Percentiles rank a stretch among this genome's conserved stretches.
Evolutionary conservation across 169 alveolate species (phyloP).

Genomic region (Eimeria zaria): DNA sequence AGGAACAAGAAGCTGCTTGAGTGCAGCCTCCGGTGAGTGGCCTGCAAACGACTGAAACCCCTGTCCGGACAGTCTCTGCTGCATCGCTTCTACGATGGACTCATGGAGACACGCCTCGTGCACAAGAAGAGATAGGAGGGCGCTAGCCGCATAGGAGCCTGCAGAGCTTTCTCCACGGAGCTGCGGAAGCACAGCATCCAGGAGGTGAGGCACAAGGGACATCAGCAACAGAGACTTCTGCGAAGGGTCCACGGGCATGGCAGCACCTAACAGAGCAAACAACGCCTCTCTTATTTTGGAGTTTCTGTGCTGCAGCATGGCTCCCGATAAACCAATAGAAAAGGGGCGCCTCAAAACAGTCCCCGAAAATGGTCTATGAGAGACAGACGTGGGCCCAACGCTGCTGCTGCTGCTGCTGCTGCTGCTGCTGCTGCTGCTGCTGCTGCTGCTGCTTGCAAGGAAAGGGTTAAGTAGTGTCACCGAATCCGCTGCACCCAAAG

Average conservation of each 20-base stretch:
- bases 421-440: conserved; percentile 21
- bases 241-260: conserved; percentile 49
- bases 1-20: conserved; percentile 11
- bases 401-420: conserved; percentile 1
- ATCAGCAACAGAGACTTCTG: conserved; percentile 12
- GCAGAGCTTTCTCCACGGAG: conserved; percentile 30
- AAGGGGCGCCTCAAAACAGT: conserved; percentile 38
- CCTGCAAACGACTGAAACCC: neutral
- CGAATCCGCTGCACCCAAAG: conserved; percentile 58
- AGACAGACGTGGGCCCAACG: neutral
- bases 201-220: conserved; percentile 66
- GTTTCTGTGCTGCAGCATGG: neutral
- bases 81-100: conserved; percentile 24
- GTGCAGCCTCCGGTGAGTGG: conserved; percentile 21
- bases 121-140: conserved; percentile 32
- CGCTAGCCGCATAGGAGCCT: conserved; percentile 4
- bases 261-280: conserved; percentile 47
- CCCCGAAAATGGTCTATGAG: conserved; percentile 8
- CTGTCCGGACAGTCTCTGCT: conserved; percentile 40
- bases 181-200: conserved; percentile 67
- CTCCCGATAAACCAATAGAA: conserved; percentile 29
- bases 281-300: conserved; percentile 28
- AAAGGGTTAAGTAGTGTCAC: conserved; percentile 59
- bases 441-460: conserved; percentile 27
- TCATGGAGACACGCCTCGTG: conserved; percentile 37